These are phyloP conservation scores for Biscogniauxia sp. DNA, from an alignment of 2,329 filamentous ascomycete species.

Conservation along the genomic window DNA sequence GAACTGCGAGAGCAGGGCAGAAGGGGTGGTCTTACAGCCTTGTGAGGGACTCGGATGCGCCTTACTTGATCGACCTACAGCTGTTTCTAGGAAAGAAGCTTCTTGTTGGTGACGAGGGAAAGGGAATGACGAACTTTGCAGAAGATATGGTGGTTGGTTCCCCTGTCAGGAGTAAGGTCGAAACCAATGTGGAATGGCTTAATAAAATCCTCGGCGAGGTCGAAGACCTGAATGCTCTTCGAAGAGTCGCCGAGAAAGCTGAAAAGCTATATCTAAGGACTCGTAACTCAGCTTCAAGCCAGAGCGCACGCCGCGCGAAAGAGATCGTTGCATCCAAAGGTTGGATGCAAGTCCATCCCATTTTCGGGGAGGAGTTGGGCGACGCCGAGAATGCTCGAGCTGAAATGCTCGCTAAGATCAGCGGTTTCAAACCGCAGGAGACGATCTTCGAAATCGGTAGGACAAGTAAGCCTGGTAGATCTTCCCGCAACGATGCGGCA, in stretches of 20 bases:
- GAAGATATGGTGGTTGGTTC: conserved; percentile 82
- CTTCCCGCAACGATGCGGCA: conserved; percentile 57
- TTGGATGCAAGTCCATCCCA: conserved; percentile 73
- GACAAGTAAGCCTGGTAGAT: conserved; percentile 56
- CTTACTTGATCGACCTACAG: conserved; percentile 91
- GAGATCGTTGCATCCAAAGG: conserved; percentile 67
- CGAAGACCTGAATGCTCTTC: conserved; percentile 68
- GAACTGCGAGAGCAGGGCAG: conserved; percentile 90
- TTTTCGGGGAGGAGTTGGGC: conserved; percentile 72
- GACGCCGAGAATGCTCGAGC: conserved; percentile 69
- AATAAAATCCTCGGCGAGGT: conserved; percentile 74
- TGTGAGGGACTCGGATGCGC: conserved; percentile 80
- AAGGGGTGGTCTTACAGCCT: conserved; percentile 95
- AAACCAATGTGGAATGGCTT: conserved; percentile 77
- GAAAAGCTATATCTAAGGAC: conserved; percentile 92
- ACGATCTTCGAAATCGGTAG: conserved; percentile 95
- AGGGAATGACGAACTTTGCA: conserved; percentile 65
- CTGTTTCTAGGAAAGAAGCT: conserved; percentile 87
- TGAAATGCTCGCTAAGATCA: conserved; percentile 84
- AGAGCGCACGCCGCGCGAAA: conserved; percentile 86
- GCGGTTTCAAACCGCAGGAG: conserved; percentile 83
- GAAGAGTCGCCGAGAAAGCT: conserved; percentile 76
- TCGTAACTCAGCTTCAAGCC: conserved; percentile 81
- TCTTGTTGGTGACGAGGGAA: conserved; percentile 66
- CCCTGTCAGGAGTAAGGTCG: conserved; percentile 69